Base-by-base conservation (phyloP, 345 rosid genomes). In the Lumnitzera racemosa region DNA sequence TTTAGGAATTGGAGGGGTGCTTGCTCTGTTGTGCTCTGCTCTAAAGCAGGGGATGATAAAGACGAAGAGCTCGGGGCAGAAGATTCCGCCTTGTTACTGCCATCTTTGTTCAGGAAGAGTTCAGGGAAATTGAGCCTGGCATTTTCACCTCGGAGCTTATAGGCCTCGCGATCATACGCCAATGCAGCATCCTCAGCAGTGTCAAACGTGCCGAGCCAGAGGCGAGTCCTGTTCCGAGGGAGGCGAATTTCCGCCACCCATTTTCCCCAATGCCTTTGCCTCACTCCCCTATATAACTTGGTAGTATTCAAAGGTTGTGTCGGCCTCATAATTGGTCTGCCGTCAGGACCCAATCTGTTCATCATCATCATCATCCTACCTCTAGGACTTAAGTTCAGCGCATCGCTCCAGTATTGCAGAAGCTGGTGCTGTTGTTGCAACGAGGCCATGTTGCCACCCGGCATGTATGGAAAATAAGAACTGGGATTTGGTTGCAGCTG, bases 221-320 rank as follows among this genome's bases (percentile, higher is more conserved):
- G 96, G 75, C 91, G 89, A 67, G 96, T 85, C 74, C 89, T 76
- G 63, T 88, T 89, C 48, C 88, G 82, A 59, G 98, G 98, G 64
- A 79, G 90, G 61, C 98, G 98, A 74, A 89, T 91, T 79, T 91
- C 98, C 0, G 98, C 96, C 12, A 89, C 96, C 96, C 98, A 91
- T 83, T 91, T 91, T 23, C 98, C 96, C 96, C 96, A 91, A 69
- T 91, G 96, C 62, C 95, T 80, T 68, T 91, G 98, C 73, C 96
- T 83, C 49, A 91, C 95, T 58, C 96, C 98, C 59, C 96, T 80
- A 57, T 91, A 91, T 27, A 91, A 87, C 76, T 85, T 91, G 2
- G 95, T 89, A 11, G 92, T 62, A 62, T 81, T 78, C 24, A 81
- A 64, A 12, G 98, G 98, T 78, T 85, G 95, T 13, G 79, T 78